A percentile compares a stretch with the other conserved stretches of the same genome.
Conservation (phyloP, 78 protist genomes). For the Chrysochromulina tobinii region DNA sequence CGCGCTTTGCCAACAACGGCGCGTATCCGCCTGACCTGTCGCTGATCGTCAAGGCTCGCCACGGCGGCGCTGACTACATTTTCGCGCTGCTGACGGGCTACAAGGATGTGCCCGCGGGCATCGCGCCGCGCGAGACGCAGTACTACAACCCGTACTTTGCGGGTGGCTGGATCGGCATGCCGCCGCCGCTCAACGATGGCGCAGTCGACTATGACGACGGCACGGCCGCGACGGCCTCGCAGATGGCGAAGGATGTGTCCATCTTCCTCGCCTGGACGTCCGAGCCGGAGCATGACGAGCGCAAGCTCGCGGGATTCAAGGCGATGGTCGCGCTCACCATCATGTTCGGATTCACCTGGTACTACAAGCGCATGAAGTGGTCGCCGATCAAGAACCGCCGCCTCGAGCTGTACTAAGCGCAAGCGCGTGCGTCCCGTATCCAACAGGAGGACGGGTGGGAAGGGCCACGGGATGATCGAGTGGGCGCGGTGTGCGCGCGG, state of each 20-base stretch:
- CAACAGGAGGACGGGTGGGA: too few relatives aligned
- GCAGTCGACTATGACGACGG: slow-evolving; percentile 84
- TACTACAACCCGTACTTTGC: slow-evolving; percentile 88
- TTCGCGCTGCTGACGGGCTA: slow-evolving; percentile 86
- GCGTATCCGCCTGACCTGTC: slow-evolving; percentile 89
- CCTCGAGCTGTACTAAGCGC: neutral
- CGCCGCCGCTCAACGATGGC: slow-evolving; percentile 71
- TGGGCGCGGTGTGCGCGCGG: too few relatives aligned
- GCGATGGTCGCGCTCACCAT: neutral
- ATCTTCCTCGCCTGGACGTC: slow-evolving; percentile 86
- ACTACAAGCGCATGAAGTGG: slow-evolving; percentile 68
- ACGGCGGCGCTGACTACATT: slow-evolving; percentile 70
- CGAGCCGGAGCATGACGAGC: slow-evolving; percentile 85
- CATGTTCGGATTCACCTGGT: neutral
- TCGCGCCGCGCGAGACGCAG: slow-evolving; percentile 72
- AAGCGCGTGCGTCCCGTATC: too few relatives aligned
- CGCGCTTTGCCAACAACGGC: slow-evolving; percentile 83
- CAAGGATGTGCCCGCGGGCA: slow-evolving; percentile 80
- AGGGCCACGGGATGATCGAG: too few relatives aligned
- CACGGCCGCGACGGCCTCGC: slow-evolving; percentile 84
- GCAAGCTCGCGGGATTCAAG: slow-evolving; percentile 73
- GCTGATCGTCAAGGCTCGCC: slow-evolving; percentile 79
- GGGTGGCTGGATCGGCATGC: slow-evolving; percentile 87
- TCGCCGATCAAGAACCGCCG: slow-evolving; percentile 34
- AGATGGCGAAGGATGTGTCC: slow-evolving; percentile 93